Percentiles rank a stretch among this genome's conserved stretches.
Conservation (phyloP, 2,329 filamentous ascomycete genomes). For the Cercospora citrullina region DNA sequence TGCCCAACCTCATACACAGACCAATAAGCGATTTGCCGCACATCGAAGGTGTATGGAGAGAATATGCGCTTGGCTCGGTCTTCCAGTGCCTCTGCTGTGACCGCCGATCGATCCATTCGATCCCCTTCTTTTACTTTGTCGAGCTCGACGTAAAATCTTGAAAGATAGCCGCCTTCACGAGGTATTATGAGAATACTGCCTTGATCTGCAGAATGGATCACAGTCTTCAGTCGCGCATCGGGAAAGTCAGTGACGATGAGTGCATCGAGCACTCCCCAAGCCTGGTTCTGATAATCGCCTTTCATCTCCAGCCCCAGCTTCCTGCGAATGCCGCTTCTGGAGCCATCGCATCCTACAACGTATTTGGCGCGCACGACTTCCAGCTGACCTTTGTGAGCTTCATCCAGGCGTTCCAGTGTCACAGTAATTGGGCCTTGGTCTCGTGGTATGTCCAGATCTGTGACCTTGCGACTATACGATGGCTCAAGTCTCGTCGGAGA, state of each 20-base stretch:
- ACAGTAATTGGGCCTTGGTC: conserved; percentile 55
- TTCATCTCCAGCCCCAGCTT: conserved; percentile 39
- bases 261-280: conserved; percentile 41
- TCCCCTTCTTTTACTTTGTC: conserved; percentile 46
- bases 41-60: conserved; percentile 65
- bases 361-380: conserved; percentile 38
- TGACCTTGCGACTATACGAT: conserved; percentile 33
- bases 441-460: conserved; percentile 29
- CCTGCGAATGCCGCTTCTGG: conserved; percentile 36
- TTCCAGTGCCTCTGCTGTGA: conserved; percentile 65
- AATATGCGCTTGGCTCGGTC: conserved; percentile 64
- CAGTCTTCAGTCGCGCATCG: conserved; percentile 55
- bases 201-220: conserved; percentile 61
- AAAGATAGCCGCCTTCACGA: conserved; percentile 38
- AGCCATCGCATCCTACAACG: conserved; percentile 41
- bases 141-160: conserved; percentile 41
- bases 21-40: conserved; percentile 67
- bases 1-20: conserved; percentile 59
- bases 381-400: conserved; percentile 35
- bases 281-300: conserved; percentile 40
- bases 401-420: conserved; percentile 42
- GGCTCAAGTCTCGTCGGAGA: conserved; percentile 36
- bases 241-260: conserved; percentile 39
- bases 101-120: conserved; percentile 59
- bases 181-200: conserved; percentile 82